Percentiles rank a stretch among this genome's conserved stretches.
These are phyloP conservation scores for Cladorrhinum samala DNA, from an alignment of 495 filamentous ascomycete genomes.

Conservation along the genomic window DNA sequence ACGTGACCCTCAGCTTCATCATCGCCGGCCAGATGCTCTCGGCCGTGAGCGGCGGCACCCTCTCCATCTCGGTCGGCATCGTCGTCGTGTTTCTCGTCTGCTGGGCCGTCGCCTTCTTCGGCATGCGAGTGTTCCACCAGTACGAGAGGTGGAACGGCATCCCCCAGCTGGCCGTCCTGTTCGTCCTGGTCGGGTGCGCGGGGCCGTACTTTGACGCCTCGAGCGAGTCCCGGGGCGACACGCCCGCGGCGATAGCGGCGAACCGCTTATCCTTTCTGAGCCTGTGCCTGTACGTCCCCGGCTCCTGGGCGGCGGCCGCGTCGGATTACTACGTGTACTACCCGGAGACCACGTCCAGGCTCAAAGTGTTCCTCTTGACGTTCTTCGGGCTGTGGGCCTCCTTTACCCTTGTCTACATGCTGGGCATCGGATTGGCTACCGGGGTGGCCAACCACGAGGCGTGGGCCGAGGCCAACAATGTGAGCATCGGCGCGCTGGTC, in stretches of 20 bases:
- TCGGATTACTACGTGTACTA: constrained; percentile 60
- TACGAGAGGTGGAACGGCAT: constrained; percentile 69
- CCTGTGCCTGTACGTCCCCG: constrained; percentile 24
- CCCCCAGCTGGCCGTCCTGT: constrained; percentile 58
- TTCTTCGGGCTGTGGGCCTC: constrained; percentile 16
- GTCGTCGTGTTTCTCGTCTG: constrained; percentile 61
- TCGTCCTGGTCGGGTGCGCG: constrained; percentile 62
- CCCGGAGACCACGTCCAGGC: constrained; percentile 45
- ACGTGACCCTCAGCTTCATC: constrained; percentile 63
- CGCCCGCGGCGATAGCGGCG: constrained; percentile 13
- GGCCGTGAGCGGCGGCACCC: constrained; percentile 56
- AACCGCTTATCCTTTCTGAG: constrained; percentile 24
- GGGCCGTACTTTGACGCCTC: constrained; percentile 56
- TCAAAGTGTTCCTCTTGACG: constrained; percentile 43
- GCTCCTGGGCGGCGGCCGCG: constrained; percentile 49
- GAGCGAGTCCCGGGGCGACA: constrained; percentile 22
- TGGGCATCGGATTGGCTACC: constrained; percentile 67
- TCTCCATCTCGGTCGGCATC: constrained; percentile 68
- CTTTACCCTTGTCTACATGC: constrained; percentile 47
- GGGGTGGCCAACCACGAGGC: constrained; percentile 46
- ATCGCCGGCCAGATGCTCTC: constrained; percentile 70
- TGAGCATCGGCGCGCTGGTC: constrained; percentile 60
- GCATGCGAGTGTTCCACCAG: constrained; percentile 63
- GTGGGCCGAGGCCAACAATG: constrained; percentile 51
- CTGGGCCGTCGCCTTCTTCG: constrained; percentile 65